These are phyloP conservation scores for Diaporthe eres DNA, from an alignment of 2,329 filamentous ascomycete genomes.

Conservation along the genomic window DNA sequence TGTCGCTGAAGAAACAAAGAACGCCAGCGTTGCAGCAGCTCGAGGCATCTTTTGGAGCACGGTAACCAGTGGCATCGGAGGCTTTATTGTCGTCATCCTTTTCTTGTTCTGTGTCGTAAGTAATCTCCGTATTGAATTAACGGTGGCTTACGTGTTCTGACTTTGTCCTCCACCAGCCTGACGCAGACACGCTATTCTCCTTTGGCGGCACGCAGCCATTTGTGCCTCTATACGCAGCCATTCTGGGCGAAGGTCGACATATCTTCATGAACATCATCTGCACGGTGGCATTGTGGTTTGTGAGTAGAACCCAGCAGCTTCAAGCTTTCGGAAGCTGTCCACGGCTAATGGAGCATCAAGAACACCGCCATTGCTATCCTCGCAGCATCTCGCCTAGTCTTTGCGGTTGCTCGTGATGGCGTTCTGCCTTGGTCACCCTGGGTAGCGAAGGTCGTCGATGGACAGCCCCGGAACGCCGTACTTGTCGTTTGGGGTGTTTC, in stretches of 20 bases:
- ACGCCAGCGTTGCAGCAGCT: conserved; percentile 68
- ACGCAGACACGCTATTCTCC: conserved; percentile 65
- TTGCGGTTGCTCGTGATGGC: conserved; percentile 73
- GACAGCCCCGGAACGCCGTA: conserved; percentile 72
- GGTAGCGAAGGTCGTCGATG: conserved; percentile 68
- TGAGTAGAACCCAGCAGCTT: conserved; percentile 49
- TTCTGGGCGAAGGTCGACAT: conserved; percentile 69
- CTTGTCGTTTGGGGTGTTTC: conserved; percentile 70
- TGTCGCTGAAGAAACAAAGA: conserved; percentile 73
- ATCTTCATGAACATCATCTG: conserved; percentile 74
- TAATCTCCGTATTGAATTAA: background rate
- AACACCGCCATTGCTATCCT: conserved; percentile 73
- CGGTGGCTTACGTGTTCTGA: background rate
- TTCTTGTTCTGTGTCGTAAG: conserved; percentile 71
- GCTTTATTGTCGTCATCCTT: conserved; percentile 68
- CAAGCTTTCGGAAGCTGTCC: background rate
- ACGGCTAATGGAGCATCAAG: conserved; percentile 44
- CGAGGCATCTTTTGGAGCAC: conserved; percentile 74
- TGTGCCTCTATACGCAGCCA: conserved; percentile 69
- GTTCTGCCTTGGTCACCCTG: conserved; percentile 71
- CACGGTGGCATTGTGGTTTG: conserved; percentile 64
- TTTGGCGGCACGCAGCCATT: conserved; percentile 71
- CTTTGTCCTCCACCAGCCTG: conserved; percentile 54
- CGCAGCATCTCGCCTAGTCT: conserved; percentile 72
- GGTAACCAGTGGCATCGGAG: conserved; percentile 68